A percentile compares a stretch with the other conserved stretches of the same genome.
These are phyloP conservation scores for Beta macrorhiza DNA, from an alignment of 179 eudicot species.

Conservation along the genomic window DNA sequence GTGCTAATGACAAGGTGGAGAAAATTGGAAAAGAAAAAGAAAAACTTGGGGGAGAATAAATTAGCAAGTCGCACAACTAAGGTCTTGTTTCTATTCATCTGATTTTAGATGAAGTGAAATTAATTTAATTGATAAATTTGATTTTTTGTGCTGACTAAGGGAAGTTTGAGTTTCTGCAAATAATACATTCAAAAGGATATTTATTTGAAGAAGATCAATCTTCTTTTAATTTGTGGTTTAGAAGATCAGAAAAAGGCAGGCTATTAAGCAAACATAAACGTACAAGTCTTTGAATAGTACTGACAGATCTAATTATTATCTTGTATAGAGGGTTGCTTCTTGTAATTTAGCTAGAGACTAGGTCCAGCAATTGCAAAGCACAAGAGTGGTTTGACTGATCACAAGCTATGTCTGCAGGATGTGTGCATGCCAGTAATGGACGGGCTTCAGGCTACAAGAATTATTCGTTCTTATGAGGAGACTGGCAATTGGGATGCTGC, in stretches of 20 bases:
- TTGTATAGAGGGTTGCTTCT: neutral
- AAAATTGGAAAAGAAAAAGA: too few species aligned
- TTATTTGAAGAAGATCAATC: too few species aligned
- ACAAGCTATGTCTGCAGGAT: conserved; percentile 49
- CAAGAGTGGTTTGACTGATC: neutral
- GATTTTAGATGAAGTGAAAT: too few species aligned
- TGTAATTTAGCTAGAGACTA: neutral
- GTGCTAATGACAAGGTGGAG: too few species aligned
- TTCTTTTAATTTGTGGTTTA: too few species aligned
- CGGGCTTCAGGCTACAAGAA: conserved; percentile 89
- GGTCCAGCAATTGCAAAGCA: neutral
- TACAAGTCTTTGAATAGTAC: too few species aligned
- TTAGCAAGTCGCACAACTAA: neutral
- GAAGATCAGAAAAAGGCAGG: neutral
- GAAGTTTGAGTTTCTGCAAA: too few species aligned
- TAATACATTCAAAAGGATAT: neutral
- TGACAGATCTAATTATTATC: too few species aligned
- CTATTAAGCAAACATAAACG: neutral
- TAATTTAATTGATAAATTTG: too few species aligned
- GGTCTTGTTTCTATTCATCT: too few species aligned
- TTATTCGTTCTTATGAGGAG: conserved; percentile 82
- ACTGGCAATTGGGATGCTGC: conserved; percentile 89
- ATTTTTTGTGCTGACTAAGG: too few species aligned
- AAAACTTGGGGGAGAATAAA: neutral
- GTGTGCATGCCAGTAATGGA: conserved; percentile 97